These are phyloP conservation scores for Blepharisma japonicum DNA, from an alignment of 73 alveolate genomes.

Conservation along the genomic window DNA sequence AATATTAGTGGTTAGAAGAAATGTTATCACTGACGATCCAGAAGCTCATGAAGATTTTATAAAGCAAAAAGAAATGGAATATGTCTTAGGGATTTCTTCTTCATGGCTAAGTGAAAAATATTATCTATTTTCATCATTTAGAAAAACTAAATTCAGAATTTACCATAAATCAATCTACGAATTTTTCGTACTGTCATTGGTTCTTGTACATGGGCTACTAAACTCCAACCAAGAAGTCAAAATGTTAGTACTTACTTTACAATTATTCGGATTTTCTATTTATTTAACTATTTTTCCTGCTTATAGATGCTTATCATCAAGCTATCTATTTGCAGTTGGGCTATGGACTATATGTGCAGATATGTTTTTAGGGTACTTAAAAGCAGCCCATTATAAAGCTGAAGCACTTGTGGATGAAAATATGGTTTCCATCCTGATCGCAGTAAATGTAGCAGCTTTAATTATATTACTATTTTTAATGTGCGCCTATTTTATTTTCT, in stretches of 20 bases:
- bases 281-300: neutral
- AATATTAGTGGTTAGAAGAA: neutral
- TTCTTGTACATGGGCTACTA: neutral
- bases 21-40: neutral
- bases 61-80: conserved; percentile 3
- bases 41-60: neutral
- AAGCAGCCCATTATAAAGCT: conserved; percentile 5
- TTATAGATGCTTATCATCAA: neutral
- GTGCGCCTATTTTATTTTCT: neutral
- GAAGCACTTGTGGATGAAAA: neutral
- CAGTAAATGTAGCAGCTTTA: neutral
- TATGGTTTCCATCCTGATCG: neutral
- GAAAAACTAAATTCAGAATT: neutral
- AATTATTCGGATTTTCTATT: neutral
- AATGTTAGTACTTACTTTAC: neutral
- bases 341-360: neutral
- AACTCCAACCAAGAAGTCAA: neutral
- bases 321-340: neutral
- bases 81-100: neutral
- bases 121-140: neutral
- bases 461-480: neutral
- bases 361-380: neutral
- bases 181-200: neutral
- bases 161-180: neutral
- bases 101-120: neutral